Percentiles rank a stretch among this genome's conserved stretches.
phyloP scores from a whole-genome alignment of 2,329 filamentous ascomycete species.

The Colletotrichum sp. region DNA sequence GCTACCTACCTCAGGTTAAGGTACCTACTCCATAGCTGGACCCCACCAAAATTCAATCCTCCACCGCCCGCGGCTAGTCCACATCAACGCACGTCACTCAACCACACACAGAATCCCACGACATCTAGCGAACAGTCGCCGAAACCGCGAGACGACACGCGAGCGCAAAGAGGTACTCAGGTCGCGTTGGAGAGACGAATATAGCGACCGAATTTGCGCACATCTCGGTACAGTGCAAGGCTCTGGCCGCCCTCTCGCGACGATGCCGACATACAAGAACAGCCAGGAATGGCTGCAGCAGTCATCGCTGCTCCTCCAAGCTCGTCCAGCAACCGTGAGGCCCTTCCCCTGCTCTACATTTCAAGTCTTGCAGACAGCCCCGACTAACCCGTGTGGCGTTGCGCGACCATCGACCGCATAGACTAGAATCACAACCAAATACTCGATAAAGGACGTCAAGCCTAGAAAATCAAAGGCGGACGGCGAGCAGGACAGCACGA shows the following conservation, averaged over 20 bases:
- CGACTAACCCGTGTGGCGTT: background rate
- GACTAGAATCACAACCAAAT: slow-evolving; percentile 93
- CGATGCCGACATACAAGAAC: slow-evolving; percentile 81
- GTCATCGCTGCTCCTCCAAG: slow-evolving; percentile 83
- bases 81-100: background rate
- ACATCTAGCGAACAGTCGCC: background rate
- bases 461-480: slow-evolving; percentile 28
- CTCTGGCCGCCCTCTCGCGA: slow-evolving; percentile 22
- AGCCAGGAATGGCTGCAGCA: slow-evolving; percentile 92
- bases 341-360: slow-evolving; percentile 31
- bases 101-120: background rate
- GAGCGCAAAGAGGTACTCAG: background rate
- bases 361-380: background rate
- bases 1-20: background rate
- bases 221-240: background rate
- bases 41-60: slow-evolving; percentile 11
- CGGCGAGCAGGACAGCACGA: slow-evolving; percentile 31
- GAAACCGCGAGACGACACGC: background rate
- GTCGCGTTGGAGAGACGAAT: background rate
- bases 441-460: slow-evolving; percentile 68
- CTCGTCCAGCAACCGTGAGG: slow-evolving; percentile 81
- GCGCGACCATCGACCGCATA: slow-evolving; percentile 39
- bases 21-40: background rate
- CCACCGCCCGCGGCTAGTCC: background rate
- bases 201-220: background rate